Evolutionary conservation across 23 red algal species (phyloP), one percentile per base, ranked within the genome.

Genomic region (Gracilaria domingensis): DNA sequence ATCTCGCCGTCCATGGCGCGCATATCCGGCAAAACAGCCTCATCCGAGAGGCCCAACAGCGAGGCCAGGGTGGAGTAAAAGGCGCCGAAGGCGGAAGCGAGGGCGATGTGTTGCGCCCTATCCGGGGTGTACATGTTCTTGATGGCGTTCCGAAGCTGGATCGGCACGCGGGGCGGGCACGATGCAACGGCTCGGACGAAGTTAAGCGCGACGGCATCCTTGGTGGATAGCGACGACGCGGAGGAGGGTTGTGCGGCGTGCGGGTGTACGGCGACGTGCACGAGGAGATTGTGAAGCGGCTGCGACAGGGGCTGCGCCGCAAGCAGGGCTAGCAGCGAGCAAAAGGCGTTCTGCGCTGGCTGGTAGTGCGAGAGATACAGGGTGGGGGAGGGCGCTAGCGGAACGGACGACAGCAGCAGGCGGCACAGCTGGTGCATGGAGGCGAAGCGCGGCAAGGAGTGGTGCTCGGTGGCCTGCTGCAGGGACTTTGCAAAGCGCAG

Each of bases 11-110:
- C 45, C 36, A 44, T 36, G 45, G n/a, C 57, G 14, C 59, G 51
- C 20, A 32, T 12, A n/a, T 39, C 28, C 47, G 62, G 51, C 21
- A 35, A 29, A 12, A 66, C 23, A 13, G 67, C 45, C 38, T 64
- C 53, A 17, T 92, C 60, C 17, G 59, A 42, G 26, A 83, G 29
- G 18, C 79, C 76, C 28, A 82, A 76, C 14, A 92, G 76, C 32
- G 89, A 81, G 33, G 67, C 79, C 8, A 82, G 24, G 8, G 79
- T 83, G 60, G 89, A 73, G 53, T 72, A 84, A 69, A 82, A 81
- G 6, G 79, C 89, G 51, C 76, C 75, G 40, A 92, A 75, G 18
- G 60, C 72, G 45, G 80, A 21, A 23, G 84, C 37, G 8, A 92
- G 64, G 29, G 80, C 58, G 24, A 82, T 51, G 54, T 84, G 76